A percentile compares a stretch with the other conserved stretches of the same genome.
phyloP scores from a whole-genome alignment of 2,329 filamentous ascomycete genomes.

The Neonectria coccinea region DNA sequence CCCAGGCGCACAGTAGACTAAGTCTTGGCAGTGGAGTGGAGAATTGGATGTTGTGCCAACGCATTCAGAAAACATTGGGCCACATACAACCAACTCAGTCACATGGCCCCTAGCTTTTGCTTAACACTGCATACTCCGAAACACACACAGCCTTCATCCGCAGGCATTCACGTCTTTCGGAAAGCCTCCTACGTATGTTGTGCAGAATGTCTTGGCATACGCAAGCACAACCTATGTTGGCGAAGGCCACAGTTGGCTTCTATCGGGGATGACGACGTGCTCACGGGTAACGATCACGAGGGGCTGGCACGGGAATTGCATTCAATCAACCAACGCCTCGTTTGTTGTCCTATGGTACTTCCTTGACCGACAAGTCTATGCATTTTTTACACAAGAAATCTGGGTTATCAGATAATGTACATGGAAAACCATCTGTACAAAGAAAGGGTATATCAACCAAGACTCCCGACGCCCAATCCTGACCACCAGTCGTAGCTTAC shows the following conservation, averaged over 20 bases:
- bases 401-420: constrained; percentile 14
- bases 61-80: constrained; percentile 10
- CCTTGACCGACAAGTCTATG: constrained; percentile 10
- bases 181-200: constrained; percentile 8
- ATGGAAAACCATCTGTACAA: constrained; percentile 18
- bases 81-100: constrained; percentile 10
- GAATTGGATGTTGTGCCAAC: constrained; percentile 7
- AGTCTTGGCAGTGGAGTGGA: not conserved
- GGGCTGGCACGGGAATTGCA: not conserved
- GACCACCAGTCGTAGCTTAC: constrained; percentile 19
- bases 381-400: constrained; percentile 19
- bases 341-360: constrained; percentile 5
- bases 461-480: constrained; percentile 29
- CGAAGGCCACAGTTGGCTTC: not conserved
- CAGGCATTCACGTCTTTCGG: not conserved
- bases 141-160: constrained; percentile 8
- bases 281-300: not conserved
- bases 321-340: not conserved
- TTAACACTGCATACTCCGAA: constrained; percentile 10
- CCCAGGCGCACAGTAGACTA: not conserved
- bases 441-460: constrained; percentile 32
- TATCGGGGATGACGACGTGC: not conserved
- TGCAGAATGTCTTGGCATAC: constrained; percentile 5
- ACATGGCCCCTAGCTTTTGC: not conserved
- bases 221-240: constrained; percentile 3